phyloP scores from a whole-genome alignment of 176 grass and related monocot species.

The Eragrostis nindensis region DNA sequence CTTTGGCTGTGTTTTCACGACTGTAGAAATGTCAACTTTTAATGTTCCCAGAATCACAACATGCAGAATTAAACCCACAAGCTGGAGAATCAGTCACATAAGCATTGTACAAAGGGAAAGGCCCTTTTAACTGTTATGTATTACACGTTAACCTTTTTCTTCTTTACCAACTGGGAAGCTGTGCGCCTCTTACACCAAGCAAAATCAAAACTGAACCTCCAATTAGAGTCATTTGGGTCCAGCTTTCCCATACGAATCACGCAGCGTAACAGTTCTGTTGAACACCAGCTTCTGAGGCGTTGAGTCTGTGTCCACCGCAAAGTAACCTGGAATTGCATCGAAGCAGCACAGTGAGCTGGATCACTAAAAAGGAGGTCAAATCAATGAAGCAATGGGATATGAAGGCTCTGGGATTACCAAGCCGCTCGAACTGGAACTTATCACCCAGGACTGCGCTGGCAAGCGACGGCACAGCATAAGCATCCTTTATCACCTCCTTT shows the following conservation, averaged over 20 bases:
- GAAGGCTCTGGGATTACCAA: slow-evolving; percentile 59
- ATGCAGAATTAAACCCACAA: too few relatives aligned
- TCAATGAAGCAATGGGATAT: not conserved
- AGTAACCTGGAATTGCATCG: slow-evolving; percentile 66
- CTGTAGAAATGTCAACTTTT: too few relatives aligned
- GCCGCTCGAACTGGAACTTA: slow-evolving; percentile 95
- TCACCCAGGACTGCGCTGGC: slow-evolving; percentile 62
- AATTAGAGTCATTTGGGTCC: slow-evolving; percentile 44
- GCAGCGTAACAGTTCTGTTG: slow-evolving; percentile 88
- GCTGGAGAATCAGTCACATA: not conserved
- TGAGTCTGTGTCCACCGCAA: slow-evolving; percentile 78
- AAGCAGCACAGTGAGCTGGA: not conserved
- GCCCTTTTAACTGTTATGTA: slow-evolving; percentile 12
- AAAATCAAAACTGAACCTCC: not conserved
- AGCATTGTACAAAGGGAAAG: not conserved
- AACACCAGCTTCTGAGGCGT: slow-evolving; percentile 67
- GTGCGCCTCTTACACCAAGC: not conserved
- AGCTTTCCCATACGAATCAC: slow-evolving; percentile 81
- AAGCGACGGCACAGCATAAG: slow-evolving; percentile 72
- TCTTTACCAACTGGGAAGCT: not conserved
- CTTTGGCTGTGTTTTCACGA: too few relatives aligned
- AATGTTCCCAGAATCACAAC: too few relatives aligned
- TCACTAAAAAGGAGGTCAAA: not conserved
- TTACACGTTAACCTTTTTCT: not conserved
- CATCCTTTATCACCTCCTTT: slow-evolving; percentile 83